Base-by-base conservation (phyloP, 2,329 filamentous ascomycete species). In the Colletotrichum tropicicola region DNA sequence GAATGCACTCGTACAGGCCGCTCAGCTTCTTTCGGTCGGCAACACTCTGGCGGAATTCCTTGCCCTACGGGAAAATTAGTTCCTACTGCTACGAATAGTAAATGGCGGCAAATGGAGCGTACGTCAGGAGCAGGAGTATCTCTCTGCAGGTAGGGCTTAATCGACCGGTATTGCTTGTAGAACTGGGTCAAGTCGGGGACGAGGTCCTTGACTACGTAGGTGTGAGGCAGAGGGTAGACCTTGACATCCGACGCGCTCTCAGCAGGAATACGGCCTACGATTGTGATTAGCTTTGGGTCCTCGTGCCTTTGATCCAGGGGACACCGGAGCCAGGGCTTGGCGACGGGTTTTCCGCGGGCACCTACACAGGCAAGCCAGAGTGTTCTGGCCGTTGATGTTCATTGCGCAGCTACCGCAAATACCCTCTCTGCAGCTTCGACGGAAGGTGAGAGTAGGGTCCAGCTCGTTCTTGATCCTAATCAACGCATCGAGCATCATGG, bases 81-180 rank as follows among this genome's bases (percentile, higher is more conserved):
- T 12, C 19, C 23, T 27, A 17, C 12, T 37, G 27, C 9, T 39
- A 10, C 13, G 17, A 37, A 43, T 17, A 19, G 2, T 21, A 4
- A 15, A 21, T 59, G 15, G n/a, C n/a, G n/a, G 41, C 44, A 12
- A 5, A 8, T 35, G 7, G 45, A 52, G 85, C 91, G 78, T 87
- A 97, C 93, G 77, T 98, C 92, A 71, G 90, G 88, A 44, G 93
- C 84, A 59, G 92, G 91, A 27, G 93, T 96, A 69, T 94, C 91
- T 75, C 94, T 89, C 85, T 98, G 96, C 57, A 99, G 90, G 80
- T 97, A 99, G 44, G 96, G 96, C 90, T 98, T 97, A 83, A 99
- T 98, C 15, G 94, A 98, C 84, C 98, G 97, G 89, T 99, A 99
- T 87, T 99, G 96, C 88, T 98, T 98, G 89, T 99, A 99, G 85